Conservation (phyloP, 2,329 filamentous ascomycete genomes). For the Paecilomyces variotii region DNA sequence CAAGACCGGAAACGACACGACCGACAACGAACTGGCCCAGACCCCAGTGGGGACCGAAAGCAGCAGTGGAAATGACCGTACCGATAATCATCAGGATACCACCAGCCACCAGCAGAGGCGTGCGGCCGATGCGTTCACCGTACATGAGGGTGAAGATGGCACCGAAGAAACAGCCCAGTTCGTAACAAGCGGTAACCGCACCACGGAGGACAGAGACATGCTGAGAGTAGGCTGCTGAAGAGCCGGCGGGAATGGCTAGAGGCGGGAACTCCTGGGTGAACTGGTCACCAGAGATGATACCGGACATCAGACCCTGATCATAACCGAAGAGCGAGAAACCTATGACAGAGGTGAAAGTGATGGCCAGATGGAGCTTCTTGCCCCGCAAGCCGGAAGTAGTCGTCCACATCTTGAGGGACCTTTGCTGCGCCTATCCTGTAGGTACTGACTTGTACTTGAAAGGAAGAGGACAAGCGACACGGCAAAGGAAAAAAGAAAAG, state of each 20-base stretch:
- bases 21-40: conserved; percentile 47
- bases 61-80: conserved; percentile 23
- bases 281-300: conserved; percentile 44
- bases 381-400: conserved; percentile 2
- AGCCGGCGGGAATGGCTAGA: no score
- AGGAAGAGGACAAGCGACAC: no score
- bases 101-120: conserved; percentile 50
- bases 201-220: conserved; percentile 38
- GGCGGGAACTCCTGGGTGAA: conserved; percentile 32
- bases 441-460: no score
- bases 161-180: conserved; percentile 36
- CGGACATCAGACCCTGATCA: conserved; percentile 46
- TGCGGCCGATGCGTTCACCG: conserved; percentile 32
- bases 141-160: conserved; percentile 29
- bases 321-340: conserved; percentile 51
- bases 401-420: no score
- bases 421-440: no score
- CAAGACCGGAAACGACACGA: conserved; percentile 45
- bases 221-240: no score
- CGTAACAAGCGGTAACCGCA: conserved; percentile 43
- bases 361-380: conserved; percentile 4
- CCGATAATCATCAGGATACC: conserved; percentile 39
- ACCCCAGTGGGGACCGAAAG: not conserved
- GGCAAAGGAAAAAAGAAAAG: no score
- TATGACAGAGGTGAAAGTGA: conserved; percentile 38